phyloP scores from a whole-genome alignment of 2,329 filamentous ascomycete genomes.

The Penicillium sp. region DNA sequence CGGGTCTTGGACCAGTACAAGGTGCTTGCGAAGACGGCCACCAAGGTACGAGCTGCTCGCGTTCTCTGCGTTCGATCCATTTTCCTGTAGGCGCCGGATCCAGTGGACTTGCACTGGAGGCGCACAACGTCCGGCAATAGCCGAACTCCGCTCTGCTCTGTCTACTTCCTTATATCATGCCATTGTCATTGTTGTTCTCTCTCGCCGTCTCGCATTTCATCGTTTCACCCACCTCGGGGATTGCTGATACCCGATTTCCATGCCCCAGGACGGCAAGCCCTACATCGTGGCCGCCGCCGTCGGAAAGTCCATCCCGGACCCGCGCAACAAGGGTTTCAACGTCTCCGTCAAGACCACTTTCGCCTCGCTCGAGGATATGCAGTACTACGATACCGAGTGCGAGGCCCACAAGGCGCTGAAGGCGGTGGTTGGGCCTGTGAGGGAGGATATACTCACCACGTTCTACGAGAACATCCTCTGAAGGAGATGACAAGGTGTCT shows the following conservation, averaged over 20 bases:
- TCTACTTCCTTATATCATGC: too few relatives aligned
- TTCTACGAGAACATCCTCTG: conserved; percentile 39
- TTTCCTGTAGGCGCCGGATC: too few relatives aligned
- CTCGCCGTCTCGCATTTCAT: too few relatives aligned
- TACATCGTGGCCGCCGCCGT: conserved; percentile 64
- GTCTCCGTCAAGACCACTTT: conserved; percentile 63
- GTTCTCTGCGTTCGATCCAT: too few relatives aligned
- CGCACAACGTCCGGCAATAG: too few relatives aligned
- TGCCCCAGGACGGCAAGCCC: conserved; percentile 65
- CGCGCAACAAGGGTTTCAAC: conserved; percentile 64
- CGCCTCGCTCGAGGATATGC: conserved; percentile 63
- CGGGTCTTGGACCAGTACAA: conserved; percentile 48
- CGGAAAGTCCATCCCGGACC: conserved; percentile 55
- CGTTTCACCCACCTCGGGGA: not conserved
- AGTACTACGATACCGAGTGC: conserved; percentile 64
- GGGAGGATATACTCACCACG: conserved; percentile 39
- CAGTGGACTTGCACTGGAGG: too few relatives aligned
- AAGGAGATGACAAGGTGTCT: conserved; percentile 4
- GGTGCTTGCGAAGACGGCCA: conserved; percentile 42
- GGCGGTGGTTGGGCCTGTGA: conserved; percentile 30
- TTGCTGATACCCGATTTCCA: not conserved
- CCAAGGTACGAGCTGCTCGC: conserved; percentile 37
- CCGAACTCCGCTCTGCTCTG: too few relatives aligned
- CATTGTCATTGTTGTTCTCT: too few relatives aligned
- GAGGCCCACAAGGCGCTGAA: conserved; percentile 54